A percentile compares a stretch with the other conserved stretches of the same genome.
Evolutionary conservation across 2,329 filamentous ascomycete species (phyloP).

Genomic region (Pseudocercospora musae): DNA sequence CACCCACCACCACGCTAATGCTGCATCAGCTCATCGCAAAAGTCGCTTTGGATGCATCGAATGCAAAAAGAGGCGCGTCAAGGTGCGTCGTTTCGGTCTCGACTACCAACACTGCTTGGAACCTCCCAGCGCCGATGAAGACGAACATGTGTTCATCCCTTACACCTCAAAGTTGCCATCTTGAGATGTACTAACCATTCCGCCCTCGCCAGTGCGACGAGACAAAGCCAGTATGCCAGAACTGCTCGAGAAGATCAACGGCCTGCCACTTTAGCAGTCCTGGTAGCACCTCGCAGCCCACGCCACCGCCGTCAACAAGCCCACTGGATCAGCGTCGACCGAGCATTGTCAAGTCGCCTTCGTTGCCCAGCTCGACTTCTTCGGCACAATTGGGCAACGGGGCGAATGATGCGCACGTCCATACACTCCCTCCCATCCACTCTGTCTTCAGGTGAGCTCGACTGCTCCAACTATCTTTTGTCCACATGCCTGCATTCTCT

Average conservation of each 20-base stretch:
- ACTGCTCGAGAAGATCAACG: conserved; percentile 18
- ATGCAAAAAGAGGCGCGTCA: conserved; percentile 21
- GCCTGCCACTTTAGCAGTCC: conserved; percentile 11
- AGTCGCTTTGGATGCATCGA: conserved; percentile 17
- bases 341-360: background rate
- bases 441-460: background rate
- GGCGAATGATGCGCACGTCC: background rate
- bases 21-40: conserved; percentile 17
- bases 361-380: background rate
- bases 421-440: background rate
- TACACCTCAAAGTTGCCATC: background rate
- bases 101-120: too few species aligned
- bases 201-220: conserved; percentile 23
- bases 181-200: conserved; percentile 9
- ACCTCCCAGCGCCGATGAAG: too few species aligned
- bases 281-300: background rate
- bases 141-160: background rate
- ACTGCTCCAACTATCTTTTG: background rate
- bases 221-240: conserved; percentile 19
- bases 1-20: background rate
- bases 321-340: background rate
- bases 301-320: background rate
- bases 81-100: too few species aligned
- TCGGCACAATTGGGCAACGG: background rate
- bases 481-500: background rate